Percentiles rank a stretch among this genome's conserved stretches.
Evolutionary conservation across 208 protist genomes (phyloP).

Genomic region (Acanthamoeba triangularis): DNA sequence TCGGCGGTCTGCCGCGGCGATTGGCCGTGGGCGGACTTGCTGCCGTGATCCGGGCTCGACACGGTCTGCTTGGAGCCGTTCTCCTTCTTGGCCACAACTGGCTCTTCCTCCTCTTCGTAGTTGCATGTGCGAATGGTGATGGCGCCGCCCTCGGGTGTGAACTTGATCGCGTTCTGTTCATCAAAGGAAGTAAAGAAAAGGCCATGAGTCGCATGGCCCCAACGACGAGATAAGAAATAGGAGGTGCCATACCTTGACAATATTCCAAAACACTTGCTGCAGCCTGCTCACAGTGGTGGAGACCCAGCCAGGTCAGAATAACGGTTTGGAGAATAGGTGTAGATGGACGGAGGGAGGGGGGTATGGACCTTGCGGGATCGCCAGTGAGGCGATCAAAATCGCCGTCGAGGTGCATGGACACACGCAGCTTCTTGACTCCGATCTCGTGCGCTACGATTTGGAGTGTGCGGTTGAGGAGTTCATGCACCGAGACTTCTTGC

Average conservation of each 20-base stretch:
- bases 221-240: no score
- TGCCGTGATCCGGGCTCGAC: not conserved
- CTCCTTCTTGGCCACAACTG: no score
- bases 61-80: not conserved
- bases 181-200: not conserved
- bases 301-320: no score
- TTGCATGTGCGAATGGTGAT: not conserved
- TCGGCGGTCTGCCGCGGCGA: not conserved
- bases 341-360: no score
- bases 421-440: not conserved
- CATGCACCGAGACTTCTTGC: not conserved
- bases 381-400: not conserved
- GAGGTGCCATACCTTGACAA: not conserved
- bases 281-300: no score
- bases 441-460: not conserved
- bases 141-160: conserved; percentile 1
- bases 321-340: no score
- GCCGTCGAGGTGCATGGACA: not conserved
- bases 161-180: conserved; percentile 41
- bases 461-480: conserved; percentile 4
- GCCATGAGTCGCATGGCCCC: no score
- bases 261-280: conserved; percentile 15
- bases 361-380: not conserved
- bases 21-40: no score
- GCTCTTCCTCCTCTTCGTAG: no score